These are phyloP conservation scores for Cucurbitaria berberidis DNA, from an alignment of 2,329 filamentous ascomycete genomes.

Conservation along the genomic window DNA sequence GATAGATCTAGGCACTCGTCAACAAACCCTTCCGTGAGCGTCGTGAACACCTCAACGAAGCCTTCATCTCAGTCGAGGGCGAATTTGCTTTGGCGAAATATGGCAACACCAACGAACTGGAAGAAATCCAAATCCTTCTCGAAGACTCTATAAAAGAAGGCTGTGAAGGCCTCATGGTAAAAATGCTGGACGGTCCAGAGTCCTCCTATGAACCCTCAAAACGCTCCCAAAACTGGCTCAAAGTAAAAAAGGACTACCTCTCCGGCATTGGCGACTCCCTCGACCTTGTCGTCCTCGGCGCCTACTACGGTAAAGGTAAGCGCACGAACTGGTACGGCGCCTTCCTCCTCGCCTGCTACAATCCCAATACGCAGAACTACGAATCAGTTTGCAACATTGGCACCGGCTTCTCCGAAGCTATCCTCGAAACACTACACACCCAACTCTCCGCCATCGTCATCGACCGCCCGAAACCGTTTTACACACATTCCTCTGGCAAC, in stretches of 20 bases:
- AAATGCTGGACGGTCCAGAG: constrained; percentile 94
- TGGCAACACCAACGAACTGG: constrained; percentile 86
- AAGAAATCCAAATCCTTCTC: constrained; percentile 89
- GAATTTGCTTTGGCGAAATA: constrained; percentile 90
- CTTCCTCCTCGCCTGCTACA: constrained; percentile 94
- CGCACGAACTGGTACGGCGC: constrained; percentile 94
- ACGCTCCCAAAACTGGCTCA: constrained; percentile 97
- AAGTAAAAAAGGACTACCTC: constrained; percentile 98
- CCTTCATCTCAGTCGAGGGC: constrained; percentile 80
- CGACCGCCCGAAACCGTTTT: constrained; percentile 91
- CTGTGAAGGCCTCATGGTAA: constrained; percentile 98
- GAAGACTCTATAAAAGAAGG: constrained; percentile 96
- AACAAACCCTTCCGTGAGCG: constrained; percentile 86
- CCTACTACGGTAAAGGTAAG: constrained; percentile 93
- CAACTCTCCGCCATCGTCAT: constrained; percentile 80
- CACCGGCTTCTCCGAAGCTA: constrained; percentile 93
- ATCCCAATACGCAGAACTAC: constrained; percentile 77
- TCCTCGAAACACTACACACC: constrained; percentile 84
- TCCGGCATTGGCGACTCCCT: constrained; percentile 92
- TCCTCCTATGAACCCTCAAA: constrained; percentile 96
- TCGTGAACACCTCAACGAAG: constrained; percentile 72
- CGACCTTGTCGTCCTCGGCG: constrained; percentile 92
- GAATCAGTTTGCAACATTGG: constrained; percentile 99
- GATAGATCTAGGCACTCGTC: constrained; percentile 67
- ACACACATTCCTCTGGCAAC: constrained; percentile 79